These are phyloP conservation scores for Podospora bellae-mahoneyi DNA, from an alignment of 495 filamentous ascomycete genomes.

Conservation along the genomic window DNA sequence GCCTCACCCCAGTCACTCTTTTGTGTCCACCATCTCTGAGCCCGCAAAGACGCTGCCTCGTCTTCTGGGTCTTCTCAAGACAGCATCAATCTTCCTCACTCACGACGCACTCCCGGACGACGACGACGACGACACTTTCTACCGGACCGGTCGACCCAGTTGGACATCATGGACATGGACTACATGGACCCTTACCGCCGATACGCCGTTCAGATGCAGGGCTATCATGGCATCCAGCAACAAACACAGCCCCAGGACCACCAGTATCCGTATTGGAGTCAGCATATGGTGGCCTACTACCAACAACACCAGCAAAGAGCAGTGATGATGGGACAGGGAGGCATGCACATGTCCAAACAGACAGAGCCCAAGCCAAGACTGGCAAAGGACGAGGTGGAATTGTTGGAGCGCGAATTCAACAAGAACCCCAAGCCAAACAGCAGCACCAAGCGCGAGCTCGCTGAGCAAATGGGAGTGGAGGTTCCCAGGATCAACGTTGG, in stretches of 20 bases:
- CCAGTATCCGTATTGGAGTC: conserved; percentile 31
- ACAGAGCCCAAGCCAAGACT: conserved; percentile 63
- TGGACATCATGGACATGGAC: conserved; percentile 30
- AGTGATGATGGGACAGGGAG: conserved; percentile 34
- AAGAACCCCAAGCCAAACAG: conserved; percentile 76
- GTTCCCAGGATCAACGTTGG: conserved; percentile 73
- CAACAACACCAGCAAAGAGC: conserved; percentile 31
- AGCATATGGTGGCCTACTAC: conserved; percentile 29
- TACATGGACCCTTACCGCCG: conserved; percentile 31
- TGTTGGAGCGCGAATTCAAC: conserved; percentile 69
- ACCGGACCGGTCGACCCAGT: not conserved
- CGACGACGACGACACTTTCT: not conserved
- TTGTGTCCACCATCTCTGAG: conserved; percentile 21
- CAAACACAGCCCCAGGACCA: conserved; percentile 24
- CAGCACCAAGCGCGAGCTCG: conserved; percentile 69
- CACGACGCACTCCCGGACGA: not conserved
- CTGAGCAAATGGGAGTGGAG: conserved; percentile 68
- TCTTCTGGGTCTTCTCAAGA: not conserved
- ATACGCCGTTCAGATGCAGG: conserved; percentile 20
- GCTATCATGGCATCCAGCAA: conserved; percentile 20
- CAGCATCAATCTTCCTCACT: not conserved
- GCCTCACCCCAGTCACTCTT: conserved; percentile 44
- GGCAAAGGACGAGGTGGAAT: conserved; percentile 78
- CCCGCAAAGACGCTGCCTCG: conserved; percentile 2
- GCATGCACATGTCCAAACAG: conserved; percentile 35